Percentiles rank a stretch among this genome's conserved stretches.
These are phyloP conservation scores for Paraphoma chrysanthemicola DNA, from an alignment of 2,329 filamentous ascomycete genomes.

Conservation along the genomic window DNA sequence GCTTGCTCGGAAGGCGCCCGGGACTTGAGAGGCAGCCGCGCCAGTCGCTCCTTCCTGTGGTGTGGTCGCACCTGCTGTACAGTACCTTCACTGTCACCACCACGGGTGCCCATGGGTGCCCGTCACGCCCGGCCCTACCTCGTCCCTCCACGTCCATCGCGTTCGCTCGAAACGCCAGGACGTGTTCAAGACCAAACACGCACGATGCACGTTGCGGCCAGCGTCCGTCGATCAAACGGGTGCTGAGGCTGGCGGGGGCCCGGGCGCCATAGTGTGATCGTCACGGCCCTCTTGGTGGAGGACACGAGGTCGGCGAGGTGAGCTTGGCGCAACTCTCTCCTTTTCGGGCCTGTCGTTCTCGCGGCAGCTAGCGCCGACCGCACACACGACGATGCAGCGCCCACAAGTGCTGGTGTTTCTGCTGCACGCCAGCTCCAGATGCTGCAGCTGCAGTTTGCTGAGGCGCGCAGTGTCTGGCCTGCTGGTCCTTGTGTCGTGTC, in stretches of 20 bases:
- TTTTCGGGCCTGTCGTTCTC: constrained; percentile 36
- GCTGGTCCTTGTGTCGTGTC: background rate
- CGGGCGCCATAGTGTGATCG: constrained; percentile 43
- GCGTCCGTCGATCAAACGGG: constrained; percentile 48
- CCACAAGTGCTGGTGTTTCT: constrained; percentile 9
- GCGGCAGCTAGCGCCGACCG: constrained; percentile 20
- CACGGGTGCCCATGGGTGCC: no score
- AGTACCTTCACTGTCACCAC: constrained; percentile 5
- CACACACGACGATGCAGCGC: constrained; percentile 1
- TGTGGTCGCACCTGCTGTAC: background rate
- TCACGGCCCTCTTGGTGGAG: constrained; percentile 30
- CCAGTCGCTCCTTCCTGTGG: constrained; percentile 14
- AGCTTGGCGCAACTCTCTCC: constrained; percentile 35
- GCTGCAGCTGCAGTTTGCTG: background rate
- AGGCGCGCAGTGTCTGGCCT: background rate
- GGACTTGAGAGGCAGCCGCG: constrained; percentile 10
- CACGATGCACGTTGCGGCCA: constrained; percentile 42
- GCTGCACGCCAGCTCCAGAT: background rate
- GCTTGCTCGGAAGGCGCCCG: constrained; percentile 13
- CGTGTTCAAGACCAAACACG: constrained; percentile 1
- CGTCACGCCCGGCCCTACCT: background rate
- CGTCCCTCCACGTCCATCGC: background rate
- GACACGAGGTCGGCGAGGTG: constrained; percentile 45
- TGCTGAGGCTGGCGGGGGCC: constrained; percentile 42
- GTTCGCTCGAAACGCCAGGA: background rate